Base-by-base conservation (phyloP, 257 asterid genomes). In the Knoxia roxburghii region DNA sequence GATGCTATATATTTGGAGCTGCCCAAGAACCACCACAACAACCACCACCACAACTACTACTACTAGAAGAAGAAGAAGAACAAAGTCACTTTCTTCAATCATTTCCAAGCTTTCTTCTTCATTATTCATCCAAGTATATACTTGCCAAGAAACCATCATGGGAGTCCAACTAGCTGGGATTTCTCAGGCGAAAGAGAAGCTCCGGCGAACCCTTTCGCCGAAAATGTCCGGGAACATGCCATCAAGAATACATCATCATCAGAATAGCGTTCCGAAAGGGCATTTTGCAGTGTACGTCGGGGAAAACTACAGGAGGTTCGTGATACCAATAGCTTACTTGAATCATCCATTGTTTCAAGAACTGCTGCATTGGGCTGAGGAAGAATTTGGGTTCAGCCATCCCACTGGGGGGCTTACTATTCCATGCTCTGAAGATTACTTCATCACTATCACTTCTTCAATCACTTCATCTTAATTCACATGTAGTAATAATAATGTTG, bases 301-400 rank as follows among this genome's bases (percentile, higher is more conserved):
- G 12, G 70, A 71, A 23, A 64, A 57, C 18, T 51, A 72, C 53
- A 65, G 48, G 56, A 67, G 75, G 65, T 76, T 76, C 57, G 76
- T 79, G 64, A 68, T 77, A 40, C 82, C 82, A 5, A 70, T 81
- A 0, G 68, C 72, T 9, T 75, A 75, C 45, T 63, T 81, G 71
- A 84, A 81, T 57, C 80, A 85, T 8, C 81, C 94, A 0, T 69
- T 79, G 76, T 85, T 89, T 52, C 84, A 87, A 46, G 89, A 90
- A 49, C 73, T 86, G 80, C 45, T 86, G 80, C 82, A 64, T 65
- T 77, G 76, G 86, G 86, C 85, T 2, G 83, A 80, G 45, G 89
- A 90, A 73, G 90, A 90, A 53, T 88, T 86, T 33, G 90, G 96
- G n/a, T 82, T 80, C 52, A 77, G 75, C 55, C 82, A 77, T 61